A percentile compares a stretch with the other conserved stretches of the same genome.
Evolutionary conservation across 495 filamentous ascomycete genomes (phyloP).

Genomic region (Jackrogersella multiformis): DNA sequence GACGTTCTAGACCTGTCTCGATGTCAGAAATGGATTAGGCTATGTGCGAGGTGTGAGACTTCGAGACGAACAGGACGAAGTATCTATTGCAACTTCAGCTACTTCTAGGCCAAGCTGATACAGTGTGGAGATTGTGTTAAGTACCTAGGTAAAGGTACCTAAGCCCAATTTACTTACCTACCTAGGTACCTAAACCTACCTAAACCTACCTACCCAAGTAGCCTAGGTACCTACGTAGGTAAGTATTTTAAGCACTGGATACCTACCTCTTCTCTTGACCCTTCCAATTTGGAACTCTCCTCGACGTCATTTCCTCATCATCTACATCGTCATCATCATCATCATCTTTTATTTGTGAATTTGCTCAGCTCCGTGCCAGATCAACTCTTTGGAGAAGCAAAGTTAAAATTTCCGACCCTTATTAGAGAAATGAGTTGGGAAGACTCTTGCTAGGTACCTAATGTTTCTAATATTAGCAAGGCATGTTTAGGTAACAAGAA

Average conservation of each 20-base stretch:
- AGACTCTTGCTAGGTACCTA: background rate
- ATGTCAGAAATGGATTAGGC: slow-evolving; percentile 25
- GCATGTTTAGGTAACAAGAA: too few species aligned
- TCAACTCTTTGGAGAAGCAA: background rate
- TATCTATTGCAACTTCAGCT: slow-evolving; percentile 12
- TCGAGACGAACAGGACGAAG: too few species aligned
- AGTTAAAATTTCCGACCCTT: slow-evolving; percentile 1
- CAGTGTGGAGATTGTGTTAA: slow-evolving; percentile 13
- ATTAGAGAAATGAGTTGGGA: background rate
- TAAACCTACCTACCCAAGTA: too few species aligned
- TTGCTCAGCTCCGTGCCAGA: slow-evolving; percentile 4
- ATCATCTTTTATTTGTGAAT: slow-evolving; percentile 7
- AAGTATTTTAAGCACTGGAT: too few species aligned
- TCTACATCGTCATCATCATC: slow-evolving; percentile 15
- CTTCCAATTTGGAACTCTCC: slow-evolving; percentile 10
- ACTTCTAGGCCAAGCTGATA: slow-evolving; percentile 10
- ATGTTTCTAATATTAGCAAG: background rate
- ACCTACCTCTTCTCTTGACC: too few species aligned
- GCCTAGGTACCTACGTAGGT: too few species aligned
- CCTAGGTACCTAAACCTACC: too few species aligned
- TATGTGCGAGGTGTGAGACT: too few species aligned
- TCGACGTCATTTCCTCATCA: slow-evolving; percentile 33
- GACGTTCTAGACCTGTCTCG: slow-evolving; percentile 32
- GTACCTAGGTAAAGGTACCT: too few species aligned
- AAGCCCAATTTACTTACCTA: too few species aligned